Conservation (phyloP, 257 asterid genomes). For the Ilex asprella region DNA sequence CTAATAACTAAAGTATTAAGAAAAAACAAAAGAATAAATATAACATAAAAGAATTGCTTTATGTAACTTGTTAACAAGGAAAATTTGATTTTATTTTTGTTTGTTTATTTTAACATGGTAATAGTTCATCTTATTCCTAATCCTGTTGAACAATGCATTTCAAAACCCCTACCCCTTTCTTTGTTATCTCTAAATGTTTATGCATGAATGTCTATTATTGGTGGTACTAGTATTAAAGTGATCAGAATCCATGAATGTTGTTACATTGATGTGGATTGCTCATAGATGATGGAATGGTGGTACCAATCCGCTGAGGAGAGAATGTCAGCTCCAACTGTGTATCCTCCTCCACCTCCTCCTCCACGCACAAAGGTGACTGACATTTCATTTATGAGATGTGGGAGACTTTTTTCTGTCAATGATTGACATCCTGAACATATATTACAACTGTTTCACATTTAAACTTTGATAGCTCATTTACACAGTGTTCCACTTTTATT, state of each 20-base stretch:
- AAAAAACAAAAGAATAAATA: no score
- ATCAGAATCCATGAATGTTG: not conserved
- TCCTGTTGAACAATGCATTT: no score
- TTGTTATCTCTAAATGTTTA: not conserved
- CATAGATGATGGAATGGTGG: conserved; percentile 99
- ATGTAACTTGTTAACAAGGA: no score
- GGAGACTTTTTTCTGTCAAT: not conserved
- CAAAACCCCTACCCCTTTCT: not conserved
- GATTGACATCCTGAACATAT: no score
- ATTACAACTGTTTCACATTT: not conserved
- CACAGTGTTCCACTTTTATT: not conserved
- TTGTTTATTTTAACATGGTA: no score
- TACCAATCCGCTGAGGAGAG: conserved; percentile 98
- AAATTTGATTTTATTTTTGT: no score
- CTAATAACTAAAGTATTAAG: no score
- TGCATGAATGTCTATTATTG: no score
- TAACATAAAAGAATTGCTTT: no score
- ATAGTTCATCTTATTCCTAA: no score
- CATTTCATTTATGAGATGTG: not conserved
- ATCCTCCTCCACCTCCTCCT: conserved; percentile 99
- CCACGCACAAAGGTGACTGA: conserved; percentile 77
- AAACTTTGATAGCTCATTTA: not conserved
- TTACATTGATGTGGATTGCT: conserved; percentile 1
- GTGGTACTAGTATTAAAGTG: not conserved
- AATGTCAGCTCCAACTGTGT: conserved; percentile 96